phyloP scores from a whole-genome alignment of 176 grass and related monocot genomes.

The Avena insularis region DNA sequence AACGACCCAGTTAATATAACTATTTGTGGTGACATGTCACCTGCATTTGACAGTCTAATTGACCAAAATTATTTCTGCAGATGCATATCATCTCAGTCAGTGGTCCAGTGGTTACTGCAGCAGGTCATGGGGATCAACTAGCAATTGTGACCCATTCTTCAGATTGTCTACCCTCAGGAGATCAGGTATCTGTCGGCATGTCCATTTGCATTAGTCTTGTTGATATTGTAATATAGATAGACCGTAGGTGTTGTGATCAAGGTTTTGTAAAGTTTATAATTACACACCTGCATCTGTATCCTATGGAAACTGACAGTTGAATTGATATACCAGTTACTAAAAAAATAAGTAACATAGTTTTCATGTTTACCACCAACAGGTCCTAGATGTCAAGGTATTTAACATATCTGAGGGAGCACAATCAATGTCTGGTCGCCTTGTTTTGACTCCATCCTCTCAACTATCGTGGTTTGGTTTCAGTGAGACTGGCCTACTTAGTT shows the following conservation, averaged over 20 bases:
- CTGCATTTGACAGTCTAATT: neutral
- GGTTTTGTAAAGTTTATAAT: neutral
- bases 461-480: slow-evolving; percentile 97
- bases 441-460: slow-evolving; percentile 70
- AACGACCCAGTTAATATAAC: neutral
- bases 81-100: slow-evolving; percentile 82
- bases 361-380: slow-evolving; percentile 47
- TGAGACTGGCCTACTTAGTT: slow-evolving; percentile 86
- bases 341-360: slow-evolving; percentile 30
- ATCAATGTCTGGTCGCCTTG: slow-evolving; percentile 54
- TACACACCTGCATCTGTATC: neutral
- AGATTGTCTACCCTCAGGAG: slow-evolving; percentile 88
- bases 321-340: slow-evolving; percentile 25
- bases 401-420: slow-evolving; percentile 59
- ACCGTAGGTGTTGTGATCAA: slow-evolving; percentile 1
- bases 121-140: slow-evolving; percentile 72
- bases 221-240: slow-evolving; percentile 1
- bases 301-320: neutral
- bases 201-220: neutral
- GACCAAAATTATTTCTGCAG: slow-evolving; percentile 47
- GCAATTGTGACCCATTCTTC: slow-evolving; percentile 93
- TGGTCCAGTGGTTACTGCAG: slow-evolving; percentile 83
- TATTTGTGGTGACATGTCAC: neutral
- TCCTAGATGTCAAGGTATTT: slow-evolving; percentile 85
- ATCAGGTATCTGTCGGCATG: slow-evolving; percentile 59